Base-by-base conservation (phyloP, 768 basidiomycete genomes). In the Leccinum truebloodii region DNA sequence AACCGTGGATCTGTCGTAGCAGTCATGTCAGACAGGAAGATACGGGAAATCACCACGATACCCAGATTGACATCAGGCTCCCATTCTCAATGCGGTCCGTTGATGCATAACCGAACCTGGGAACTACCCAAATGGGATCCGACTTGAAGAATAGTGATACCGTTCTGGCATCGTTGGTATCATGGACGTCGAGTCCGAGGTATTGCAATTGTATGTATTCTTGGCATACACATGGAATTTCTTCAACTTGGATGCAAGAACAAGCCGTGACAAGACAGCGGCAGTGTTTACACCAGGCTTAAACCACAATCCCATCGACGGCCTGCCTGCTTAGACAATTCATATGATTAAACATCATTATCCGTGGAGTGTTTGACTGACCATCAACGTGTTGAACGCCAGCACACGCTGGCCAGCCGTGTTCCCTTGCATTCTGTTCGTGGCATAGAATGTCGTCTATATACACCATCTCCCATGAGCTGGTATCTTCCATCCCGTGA, bases 401-500 rank as follows among this genome's bases (percentile, higher is more conserved):
- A 28, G 60, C 62, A 59, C 59, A 63, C 34, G 59, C 51, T 52
- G 64, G 57, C 64, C 61, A 67, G 26, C 61, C 63, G 44, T 54
- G 20, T 28, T 58, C 58, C 26, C 35, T 58, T 13, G 48, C 48
- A 46, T 61, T 59, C 16, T 39, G 48, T 32, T 62, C 52, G 30
- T 34, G 53, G n/a, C 68, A 67, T 16, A 69, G 52, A 48, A 67
- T 58, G 44, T 70, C 90, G 69, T 95, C 92, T 65, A 95, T 81
- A 71, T 87, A 20, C 22, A 95, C 77, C 46, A 83, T 79, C 54
- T 88, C 83, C 3, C 87, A 87, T 63, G 90, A 82, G 65, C 84
- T 86, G 6, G 92, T 95, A 66, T 91, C 90, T 10, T 88, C 87
- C 90, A 93, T 94, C 10, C 91, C 91, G 64, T 92, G 89, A 34